These are phyloP conservation scores for Trametes meyenii DNA, from an alignment of 768 basidiomycete genomes.

Conservation along the genomic window DNA sequence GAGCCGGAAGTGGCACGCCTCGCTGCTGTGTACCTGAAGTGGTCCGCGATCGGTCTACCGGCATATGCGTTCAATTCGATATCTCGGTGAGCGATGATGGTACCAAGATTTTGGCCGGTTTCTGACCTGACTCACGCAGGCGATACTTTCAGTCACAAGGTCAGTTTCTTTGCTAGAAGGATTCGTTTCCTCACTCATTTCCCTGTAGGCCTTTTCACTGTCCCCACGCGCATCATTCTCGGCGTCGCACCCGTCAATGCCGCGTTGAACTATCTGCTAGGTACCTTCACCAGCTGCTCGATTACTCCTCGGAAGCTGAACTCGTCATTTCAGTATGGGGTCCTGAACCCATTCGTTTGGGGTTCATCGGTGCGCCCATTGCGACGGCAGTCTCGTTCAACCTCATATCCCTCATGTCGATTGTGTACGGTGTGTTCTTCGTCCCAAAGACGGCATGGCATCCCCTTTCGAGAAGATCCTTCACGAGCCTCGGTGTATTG, in stretches of 20 bases:
- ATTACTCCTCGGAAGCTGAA: background rate
- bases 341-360: constrained; percentile 73
- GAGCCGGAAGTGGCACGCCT: constrained; percentile 82
- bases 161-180: constrained; percentile 24
- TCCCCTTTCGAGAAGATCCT: constrained; percentile 64
- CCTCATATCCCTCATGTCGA: constrained; percentile 66
- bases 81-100: constrained; percentile 42
- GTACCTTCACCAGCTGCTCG: constrained; percentile 38
- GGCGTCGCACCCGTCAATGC: constrained; percentile 87
- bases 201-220: constrained; percentile 68
- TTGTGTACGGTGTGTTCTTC: constrained; percentile 64
- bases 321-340: constrained; percentile 67
- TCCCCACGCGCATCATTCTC: constrained; percentile 83
- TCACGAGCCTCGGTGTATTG: constrained; percentile 68
- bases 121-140: constrained; percentile 33
- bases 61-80: constrained; percentile 64
- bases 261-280: constrained; percentile 82
- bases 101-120: background rate
- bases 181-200: background rate
- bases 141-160: constrained; percentile 87
- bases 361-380: constrained; percentile 91
- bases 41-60: constrained; percentile 77
- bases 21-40: constrained; percentile 78
- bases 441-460: constrained; percentile 81
- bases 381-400: constrained; percentile 90